Evolutionary conservation across 2,329 filamentous ascomycete genomes (phyloP).

Genomic region (Teratosphaeriaceae sp.): DNA sequence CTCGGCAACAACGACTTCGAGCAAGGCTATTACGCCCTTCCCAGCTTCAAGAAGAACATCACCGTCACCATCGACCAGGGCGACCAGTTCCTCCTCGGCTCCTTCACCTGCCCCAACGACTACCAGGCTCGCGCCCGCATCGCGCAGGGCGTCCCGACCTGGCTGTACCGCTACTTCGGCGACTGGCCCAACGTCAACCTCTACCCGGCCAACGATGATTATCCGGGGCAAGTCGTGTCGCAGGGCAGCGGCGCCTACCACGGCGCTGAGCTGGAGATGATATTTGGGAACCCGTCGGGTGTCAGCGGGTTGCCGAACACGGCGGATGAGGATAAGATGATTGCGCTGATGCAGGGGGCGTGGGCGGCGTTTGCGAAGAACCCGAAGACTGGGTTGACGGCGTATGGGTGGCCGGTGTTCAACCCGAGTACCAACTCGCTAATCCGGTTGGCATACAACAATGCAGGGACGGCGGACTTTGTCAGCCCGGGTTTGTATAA

Average conservation of each 20-base stretch:
- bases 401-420: constrained; percentile 34
- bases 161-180: constrained; percentile 26
- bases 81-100: constrained; percentile 11
- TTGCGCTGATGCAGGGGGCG: constrained; percentile 20
- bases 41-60: constrained; percentile 32
- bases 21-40: constrained; percentile 43
- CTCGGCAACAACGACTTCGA: constrained; percentile 43
- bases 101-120: constrained; percentile 13
- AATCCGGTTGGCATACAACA: constrained; percentile 22
- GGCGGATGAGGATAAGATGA: constrained; percentile 10
- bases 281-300: constrained; percentile 24
- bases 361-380: constrained; percentile 28
- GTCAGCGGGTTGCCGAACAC: constrained; percentile 19
- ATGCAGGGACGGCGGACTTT: no score
- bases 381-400: constrained; percentile 20
- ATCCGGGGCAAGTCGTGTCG: constrained; percentile 17
- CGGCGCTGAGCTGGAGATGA: constrained; percentile 27
- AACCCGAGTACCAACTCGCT: constrained; percentile 14
- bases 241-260: constrained; percentile 43
- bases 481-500: no score
- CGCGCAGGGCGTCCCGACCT: constrained; percentile 1
- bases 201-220: constrained; percentile 41
- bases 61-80: constrained; percentile 33
- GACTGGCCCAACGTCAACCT: constrained; percentile 46
- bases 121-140: constrained; percentile 17